Conservation (phyloP, 73 alveolate genomes). For the Tetrahymena malaccensis region DNA sequence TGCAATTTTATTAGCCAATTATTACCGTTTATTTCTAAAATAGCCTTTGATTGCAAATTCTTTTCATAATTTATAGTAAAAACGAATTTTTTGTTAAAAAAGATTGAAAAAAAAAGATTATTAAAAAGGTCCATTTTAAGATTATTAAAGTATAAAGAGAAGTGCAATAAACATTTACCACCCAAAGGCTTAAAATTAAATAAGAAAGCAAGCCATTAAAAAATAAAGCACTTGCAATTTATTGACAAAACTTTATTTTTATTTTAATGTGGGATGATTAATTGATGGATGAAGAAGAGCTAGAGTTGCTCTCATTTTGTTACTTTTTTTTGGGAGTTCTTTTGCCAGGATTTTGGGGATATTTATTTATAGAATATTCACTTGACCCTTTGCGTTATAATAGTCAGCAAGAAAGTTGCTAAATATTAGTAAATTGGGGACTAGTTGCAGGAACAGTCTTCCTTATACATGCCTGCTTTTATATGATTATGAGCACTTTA, state of each 20-base stretch:
- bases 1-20: not conserved
- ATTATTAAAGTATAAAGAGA: not conserved
- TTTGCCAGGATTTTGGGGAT: not conserved
- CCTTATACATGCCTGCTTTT: not conserved
- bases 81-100: not conserved
- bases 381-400: not conserved
- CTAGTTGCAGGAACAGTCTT: not conserved
- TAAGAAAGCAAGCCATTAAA: not conserved
- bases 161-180: not conserved
- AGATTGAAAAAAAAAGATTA: not conserved
- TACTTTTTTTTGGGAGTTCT: not conserved
- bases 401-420: not conserved
- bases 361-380: not conserved
- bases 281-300: not conserved
- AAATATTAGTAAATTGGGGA: not conserved
- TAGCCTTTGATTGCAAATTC: not conserved
- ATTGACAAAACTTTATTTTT: not conserved
- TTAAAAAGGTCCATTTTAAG: not conserved
- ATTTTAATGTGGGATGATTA: not conserved
- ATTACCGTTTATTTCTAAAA: not conserved
- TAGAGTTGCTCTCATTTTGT: not conserved
- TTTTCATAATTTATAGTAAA: not conserved
- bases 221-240: not conserved
- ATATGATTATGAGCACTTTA: not conserved
- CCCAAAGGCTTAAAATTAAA: not conserved